Percentiles rank a stretch among this genome's conserved stretches.
Evolutionary conservation across 768 basidiomycete genomes (phyloP).

Genomic region (Tulasnella sp.): DNA sequence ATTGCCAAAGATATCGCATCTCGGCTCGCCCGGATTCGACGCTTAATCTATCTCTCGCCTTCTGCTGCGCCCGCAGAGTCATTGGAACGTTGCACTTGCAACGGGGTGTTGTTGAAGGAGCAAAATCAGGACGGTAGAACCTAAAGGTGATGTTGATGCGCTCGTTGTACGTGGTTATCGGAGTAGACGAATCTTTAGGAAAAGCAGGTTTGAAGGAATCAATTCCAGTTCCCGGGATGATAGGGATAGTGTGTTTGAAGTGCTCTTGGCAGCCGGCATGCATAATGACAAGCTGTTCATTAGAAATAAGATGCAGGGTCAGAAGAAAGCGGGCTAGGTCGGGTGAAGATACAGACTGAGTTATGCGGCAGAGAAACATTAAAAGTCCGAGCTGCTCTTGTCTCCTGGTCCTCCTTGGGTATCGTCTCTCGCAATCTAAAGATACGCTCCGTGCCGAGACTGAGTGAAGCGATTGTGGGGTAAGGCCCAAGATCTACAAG

Average conservation of each 20-base stretch:
- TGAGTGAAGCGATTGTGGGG: conserved; percentile 77
- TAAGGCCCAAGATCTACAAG: conserved; percentile 75
- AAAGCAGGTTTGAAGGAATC: conserved; percentile 62
- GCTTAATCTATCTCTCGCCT: conserved; percentile 39
- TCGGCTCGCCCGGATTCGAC: conserved; percentile 36
- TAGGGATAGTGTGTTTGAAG: conserved; percentile 48
- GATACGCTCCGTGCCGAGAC: conserved; percentile 56
- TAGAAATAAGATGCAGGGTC: background rate
- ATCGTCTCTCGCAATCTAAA: conserved; percentile 75
- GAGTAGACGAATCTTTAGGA: conserved; percentile 29
- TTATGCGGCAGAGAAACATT: conserved; percentile 73
- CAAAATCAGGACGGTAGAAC: conserved; percentile 78
- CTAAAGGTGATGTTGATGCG: conserved; percentile 83
- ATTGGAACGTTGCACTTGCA: conserved; percentile 69
- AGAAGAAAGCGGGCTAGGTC: background rate
- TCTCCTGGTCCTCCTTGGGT: conserved; percentile 49
- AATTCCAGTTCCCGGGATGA: conserved; percentile 62
- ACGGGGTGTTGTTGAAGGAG: conserved; percentile 52
- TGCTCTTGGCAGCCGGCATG: conserved; percentile 75
- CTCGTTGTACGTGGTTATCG: conserved; percentile 43
- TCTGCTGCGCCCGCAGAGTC: conserved; percentile 71
- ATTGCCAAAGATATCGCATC: conserved; percentile 72
- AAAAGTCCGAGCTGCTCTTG: conserved; percentile 59
- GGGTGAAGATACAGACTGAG: conserved; percentile 43
- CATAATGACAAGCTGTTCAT: conserved; percentile 67